Conservation (phyloP, 345 rosid species). For the Populus deltoides region DNA sequence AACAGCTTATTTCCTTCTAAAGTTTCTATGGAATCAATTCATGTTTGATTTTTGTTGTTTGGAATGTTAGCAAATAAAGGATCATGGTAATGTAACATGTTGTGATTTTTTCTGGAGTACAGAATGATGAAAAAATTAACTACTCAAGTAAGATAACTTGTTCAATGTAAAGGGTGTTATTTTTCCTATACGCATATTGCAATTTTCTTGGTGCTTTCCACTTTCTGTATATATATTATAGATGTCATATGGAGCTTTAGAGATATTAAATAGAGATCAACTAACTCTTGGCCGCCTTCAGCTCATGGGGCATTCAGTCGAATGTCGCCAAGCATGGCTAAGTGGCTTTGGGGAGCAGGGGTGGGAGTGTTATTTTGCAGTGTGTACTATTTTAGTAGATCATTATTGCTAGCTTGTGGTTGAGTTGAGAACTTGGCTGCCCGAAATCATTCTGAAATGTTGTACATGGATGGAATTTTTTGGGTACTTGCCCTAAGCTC, state of each 20-base stretch:
- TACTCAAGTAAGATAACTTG: not conserved
- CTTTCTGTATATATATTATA: not conserved
- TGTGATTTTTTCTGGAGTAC: not conserved
- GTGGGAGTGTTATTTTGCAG: not conserved
- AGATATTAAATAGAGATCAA: not conserved
- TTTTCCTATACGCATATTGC: not conserved
- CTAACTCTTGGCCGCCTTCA: not conserved
- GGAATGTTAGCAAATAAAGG: not conserved
- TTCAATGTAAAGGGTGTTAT: not conserved
- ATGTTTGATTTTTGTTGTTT: not conserved
- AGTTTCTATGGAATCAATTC: not conserved
- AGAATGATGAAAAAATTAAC: not conserved
- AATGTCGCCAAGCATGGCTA: not conserved
- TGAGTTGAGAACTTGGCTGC: not conserved
- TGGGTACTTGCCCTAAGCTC: too few species aligned
- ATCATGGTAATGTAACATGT: not conserved
- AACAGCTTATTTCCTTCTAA: not conserved
- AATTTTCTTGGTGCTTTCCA: not conserved
- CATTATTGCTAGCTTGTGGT: not conserved
- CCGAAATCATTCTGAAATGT: not conserved
- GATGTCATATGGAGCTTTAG: not conserved
- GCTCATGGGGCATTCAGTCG: not conserved
- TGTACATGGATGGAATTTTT: not conserved
- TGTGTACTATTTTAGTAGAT: not conserved
- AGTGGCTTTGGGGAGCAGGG: not conserved